Conservation (phyloP, 768 basidiomycete species). For the Russula compacta region DNA sequence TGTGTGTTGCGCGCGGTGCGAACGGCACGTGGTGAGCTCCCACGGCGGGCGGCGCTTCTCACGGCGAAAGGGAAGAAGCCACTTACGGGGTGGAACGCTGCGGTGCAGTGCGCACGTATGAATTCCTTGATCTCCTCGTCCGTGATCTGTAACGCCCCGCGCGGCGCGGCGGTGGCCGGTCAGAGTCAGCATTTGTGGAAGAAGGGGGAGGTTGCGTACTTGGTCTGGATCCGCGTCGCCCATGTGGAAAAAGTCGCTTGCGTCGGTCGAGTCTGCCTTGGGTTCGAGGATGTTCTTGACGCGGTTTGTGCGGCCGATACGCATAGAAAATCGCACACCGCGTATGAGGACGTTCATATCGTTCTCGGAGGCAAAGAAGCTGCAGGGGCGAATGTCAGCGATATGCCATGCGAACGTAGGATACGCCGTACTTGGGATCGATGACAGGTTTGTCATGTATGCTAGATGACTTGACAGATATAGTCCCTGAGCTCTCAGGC, state of each 20-base stretch:
- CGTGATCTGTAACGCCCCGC: slow-evolving; percentile 1
- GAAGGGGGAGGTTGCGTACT: background rate
- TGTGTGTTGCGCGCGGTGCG: too few relatives aligned
- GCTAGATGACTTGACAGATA: slow-evolving; percentile 7
- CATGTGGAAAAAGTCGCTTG: slow-evolving; percentile 12
- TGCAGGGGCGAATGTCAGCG: background rate
- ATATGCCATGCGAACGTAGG: background rate
- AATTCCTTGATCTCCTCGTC: slow-evolving; percentile 20
- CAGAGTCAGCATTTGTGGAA: background rate
- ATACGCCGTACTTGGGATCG: slow-evolving; percentile 14
- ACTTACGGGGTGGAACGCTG: slow-evolving; percentile 28
- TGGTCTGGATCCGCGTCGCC: slow-evolving; percentile 10
- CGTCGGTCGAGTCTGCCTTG: slow-evolving; percentile 5
- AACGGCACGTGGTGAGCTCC: background rate
- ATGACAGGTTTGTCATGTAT: slow-evolving; percentile 11
- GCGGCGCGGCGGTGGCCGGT: background rate
- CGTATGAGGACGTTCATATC: slow-evolving; percentile 16
- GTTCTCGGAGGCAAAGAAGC: slow-evolving; percentile 17
- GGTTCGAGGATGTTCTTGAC: slow-evolving; percentile 15
- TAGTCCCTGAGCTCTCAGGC: slow-evolving; percentile 14
- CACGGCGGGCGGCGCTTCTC: background rate
- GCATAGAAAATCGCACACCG: slow-evolving; percentile 13
- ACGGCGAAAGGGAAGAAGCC: background rate
- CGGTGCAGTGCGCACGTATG: slow-evolving; percentile 1
- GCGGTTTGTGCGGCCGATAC: slow-evolving; percentile 1